phyloP scores from a whole-genome alignment of 2,329 filamentous ascomycete species.

The Venturia oleaginea region DNA sequence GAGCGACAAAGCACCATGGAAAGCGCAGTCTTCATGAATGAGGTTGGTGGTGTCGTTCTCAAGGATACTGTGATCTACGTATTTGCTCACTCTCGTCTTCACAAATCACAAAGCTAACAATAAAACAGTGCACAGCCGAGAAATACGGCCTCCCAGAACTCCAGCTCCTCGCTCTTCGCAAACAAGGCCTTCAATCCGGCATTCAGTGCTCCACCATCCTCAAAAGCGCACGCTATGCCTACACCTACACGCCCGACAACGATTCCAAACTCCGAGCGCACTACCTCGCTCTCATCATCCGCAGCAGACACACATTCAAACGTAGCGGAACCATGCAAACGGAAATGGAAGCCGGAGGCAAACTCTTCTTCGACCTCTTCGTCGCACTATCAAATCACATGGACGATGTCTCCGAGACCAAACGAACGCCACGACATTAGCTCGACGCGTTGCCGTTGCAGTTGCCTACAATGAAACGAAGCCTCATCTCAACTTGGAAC shows the following conservation, averaged over 20 bases:
- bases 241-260: conserved; percentile 76
- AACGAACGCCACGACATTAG: conserved; percentile 9
- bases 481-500: not conserved
- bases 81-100: conserved; percentile 20
- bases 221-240: conserved; percentile 79
- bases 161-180: conserved; percentile 74
- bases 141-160: conserved; percentile 76
- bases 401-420: conserved; percentile 25
- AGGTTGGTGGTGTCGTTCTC: conserved; percentile 57
- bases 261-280: conserved; percentile 88
- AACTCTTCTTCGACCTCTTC: conserved; percentile 88
- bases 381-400: conserved; percentile 90
- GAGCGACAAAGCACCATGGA: conserved; percentile 22
- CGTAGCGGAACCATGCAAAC: conserved; percentile 90
- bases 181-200: conserved; percentile 79
- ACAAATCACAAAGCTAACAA: conserved; percentile 15
- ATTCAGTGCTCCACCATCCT: conserved; percentile 81
- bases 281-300: conserved; percentile 86
- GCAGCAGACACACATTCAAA: conserved; percentile 81
- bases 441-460: not conserved
- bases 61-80: conserved; percentile 84
- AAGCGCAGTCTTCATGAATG: conserved; percentile 51
- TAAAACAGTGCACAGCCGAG: conserved; percentile 60
- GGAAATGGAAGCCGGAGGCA: conserved; percentile 83
- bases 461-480: not conserved